Percentiles rank a stretch among this genome's conserved stretches.
phyloP scores from a whole-genome alignment of 2,329 filamentous ascomycete species.

The Fusarium continuum region DNA sequence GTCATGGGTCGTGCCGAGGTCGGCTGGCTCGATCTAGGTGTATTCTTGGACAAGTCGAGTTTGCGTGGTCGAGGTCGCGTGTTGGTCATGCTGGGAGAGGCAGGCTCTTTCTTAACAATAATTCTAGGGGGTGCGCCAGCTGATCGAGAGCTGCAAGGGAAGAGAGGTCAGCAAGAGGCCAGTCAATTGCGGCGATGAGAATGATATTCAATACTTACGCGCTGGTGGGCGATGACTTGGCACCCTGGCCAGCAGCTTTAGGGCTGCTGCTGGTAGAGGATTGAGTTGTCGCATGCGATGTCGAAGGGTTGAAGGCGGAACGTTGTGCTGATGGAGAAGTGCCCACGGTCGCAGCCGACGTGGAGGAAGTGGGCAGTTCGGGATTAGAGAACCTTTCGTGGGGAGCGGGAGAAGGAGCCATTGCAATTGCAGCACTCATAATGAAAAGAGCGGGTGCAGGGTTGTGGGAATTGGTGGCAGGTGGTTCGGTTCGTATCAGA shows the following conservation, averaged over 20 bases:
- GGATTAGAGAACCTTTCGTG: conserved; percentile 69
- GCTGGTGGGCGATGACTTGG: conserved; percentile 67
- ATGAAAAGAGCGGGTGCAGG: conserved; percentile 46
- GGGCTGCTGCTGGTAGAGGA: conserved; percentile 66
- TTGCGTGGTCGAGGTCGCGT: conserved; percentile 79
- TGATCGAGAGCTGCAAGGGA: conserved; percentile 25
- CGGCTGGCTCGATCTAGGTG: conserved; percentile 61
- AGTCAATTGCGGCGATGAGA: conserved; percentile 13
- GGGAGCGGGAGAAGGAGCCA: conserved; percentile 74
- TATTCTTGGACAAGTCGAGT: conserved; percentile 78
- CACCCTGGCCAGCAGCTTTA: conserved; percentile 50
- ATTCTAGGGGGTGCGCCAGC: conserved; percentile 74
- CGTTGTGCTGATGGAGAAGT: conserved; percentile 58
- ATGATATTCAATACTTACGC: conserved; percentile 58
- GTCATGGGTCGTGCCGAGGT: conserved; percentile 78
- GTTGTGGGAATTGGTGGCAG: conserved; percentile 27
- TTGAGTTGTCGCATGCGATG: conserved; percentile 56
- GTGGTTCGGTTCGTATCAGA: conserved; percentile 22
- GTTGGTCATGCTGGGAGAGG: conserved; percentile 81
- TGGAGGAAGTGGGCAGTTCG: conserved; percentile 55
- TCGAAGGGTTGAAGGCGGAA: conserved; percentile 48
- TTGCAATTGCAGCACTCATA: conserved; percentile 75
- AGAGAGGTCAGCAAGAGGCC: conserved; percentile 15
- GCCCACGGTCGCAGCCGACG: conserved; percentile 46
- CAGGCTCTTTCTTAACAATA: conserved; percentile 95